Evolutionary conservation across 768 basidiomycete genomes (phyloP), one percentile per base, ranked within the genome.

Genomic region (Tylopilus rubrobrunneus): DNA sequence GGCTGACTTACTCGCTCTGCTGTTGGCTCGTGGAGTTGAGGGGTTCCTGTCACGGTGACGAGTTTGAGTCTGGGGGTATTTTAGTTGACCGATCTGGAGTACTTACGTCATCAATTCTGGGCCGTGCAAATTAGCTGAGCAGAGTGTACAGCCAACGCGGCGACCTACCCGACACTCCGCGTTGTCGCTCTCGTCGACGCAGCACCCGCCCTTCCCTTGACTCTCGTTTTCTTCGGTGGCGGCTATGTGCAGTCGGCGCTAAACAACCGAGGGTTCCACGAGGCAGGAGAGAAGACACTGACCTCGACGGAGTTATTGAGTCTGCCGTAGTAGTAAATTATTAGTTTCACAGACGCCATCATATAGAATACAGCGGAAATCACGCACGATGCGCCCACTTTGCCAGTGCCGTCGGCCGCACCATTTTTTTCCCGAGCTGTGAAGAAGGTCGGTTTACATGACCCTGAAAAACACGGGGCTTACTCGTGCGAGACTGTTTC

Each of bases 141-240:
- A 14, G 17, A 21, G 48, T 42, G 44, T 28, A 7, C 25, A 36
- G 7, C 25, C 28, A 44, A 23, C 40, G 34, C 27, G 31, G 15
- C 12, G 49, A 58, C 62, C 23, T 49, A 64, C 68, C 42, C 49
- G 3, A 36, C 37, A 15, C 11, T 44, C 19, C 53, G 52, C 48
- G 61, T 71, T 10, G 58, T 49, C 21, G 63, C 43, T 54, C 64
- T 49, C 12, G 34, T 57, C 55, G 25, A 48, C 31, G 51, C 33
- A 39, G 27, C 12, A 48, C 34, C 51, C 37, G 52, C 74, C 67
- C 41, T 61, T 5, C 48, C 42, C 3, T 63, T 67, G 1, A 69
- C 64, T 65, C 64, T 80, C 5, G 73, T 47, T 61, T 76, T 81
- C 66, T 79, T 80, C 19, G 71, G 55, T 27, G 73, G 64, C 10